Conservation (phyloP, 768 basidiomycete species). For the Postia placenta region DNA sequence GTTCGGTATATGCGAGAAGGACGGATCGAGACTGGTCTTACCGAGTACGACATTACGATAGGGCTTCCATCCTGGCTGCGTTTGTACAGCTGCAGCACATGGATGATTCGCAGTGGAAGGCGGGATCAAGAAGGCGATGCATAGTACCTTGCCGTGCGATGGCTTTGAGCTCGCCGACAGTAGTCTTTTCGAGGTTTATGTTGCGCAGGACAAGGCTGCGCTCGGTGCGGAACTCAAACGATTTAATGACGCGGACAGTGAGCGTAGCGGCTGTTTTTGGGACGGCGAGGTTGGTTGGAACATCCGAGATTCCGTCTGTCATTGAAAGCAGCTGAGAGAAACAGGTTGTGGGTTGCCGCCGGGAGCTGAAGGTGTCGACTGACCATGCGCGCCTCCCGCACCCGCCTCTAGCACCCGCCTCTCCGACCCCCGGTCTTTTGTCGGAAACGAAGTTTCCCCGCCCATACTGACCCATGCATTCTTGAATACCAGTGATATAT, state of each 20-base stretch:
- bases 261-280: slow-evolving; percentile 76
- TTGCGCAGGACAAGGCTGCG: slow-evolving; percentile 80
- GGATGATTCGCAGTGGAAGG: background rate
- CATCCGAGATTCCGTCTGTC: slow-evolving; percentile 30
- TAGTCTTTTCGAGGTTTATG: slow-evolving; percentile 73
- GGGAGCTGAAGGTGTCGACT: too few species aligned
- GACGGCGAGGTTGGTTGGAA: slow-evolving; percentile 56
- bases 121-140: slow-evolving; percentile 4
- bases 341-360: too few species aligned
- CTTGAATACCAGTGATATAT: too few species aligned
- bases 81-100: slow-evolving; percentile 52
- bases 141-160: slow-evolving; percentile 55
- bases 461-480: background rate
- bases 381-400: too few species aligned
- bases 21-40: slow-evolving; percentile 23
- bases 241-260: slow-evolving; percentile 91
- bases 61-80: slow-evolving; percentile 81
- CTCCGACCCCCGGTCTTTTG: background rate
- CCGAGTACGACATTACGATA: slow-evolving; percentile 72
- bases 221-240: slow-evolving; percentile 88
- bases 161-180: slow-evolving; percentile 75
- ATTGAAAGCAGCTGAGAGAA: too few species aligned
- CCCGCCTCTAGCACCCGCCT: too few species aligned
- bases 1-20: background rate
- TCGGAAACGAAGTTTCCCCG: background rate